phyloP scores from a whole-genome alignment of 2,329 filamentous ascomycete species.

The Paraconiothyrium sp. region DNA sequence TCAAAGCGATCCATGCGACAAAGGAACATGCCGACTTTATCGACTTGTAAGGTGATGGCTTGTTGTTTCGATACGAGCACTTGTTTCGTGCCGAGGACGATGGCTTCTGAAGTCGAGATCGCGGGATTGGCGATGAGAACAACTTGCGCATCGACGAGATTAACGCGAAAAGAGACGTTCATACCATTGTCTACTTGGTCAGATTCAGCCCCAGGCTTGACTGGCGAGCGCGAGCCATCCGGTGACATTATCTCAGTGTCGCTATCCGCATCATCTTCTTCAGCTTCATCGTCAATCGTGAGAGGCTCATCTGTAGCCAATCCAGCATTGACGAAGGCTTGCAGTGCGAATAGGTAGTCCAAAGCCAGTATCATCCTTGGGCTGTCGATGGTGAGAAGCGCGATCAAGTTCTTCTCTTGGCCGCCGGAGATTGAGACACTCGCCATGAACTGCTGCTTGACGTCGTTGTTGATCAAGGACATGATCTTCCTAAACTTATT shows the following conservation, averaged over 20 bases:
- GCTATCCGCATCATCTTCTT: slow-evolving; percentile 60
- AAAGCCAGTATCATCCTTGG: slow-evolving; percentile 93
- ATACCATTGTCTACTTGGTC: slow-evolving; percentile 61
- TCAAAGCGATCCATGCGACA: slow-evolving; percentile 99
- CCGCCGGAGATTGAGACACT: slow-evolving; percentile 92
- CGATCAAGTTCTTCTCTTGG: slow-evolving; percentile 81
- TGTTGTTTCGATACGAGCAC: slow-evolving; percentile 93
- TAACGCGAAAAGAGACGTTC: slow-evolving; percentile 86
- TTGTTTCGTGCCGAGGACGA: slow-evolving; percentile 94
- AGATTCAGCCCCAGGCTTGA: slow-evolving; percentile 27
- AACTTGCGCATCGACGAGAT: slow-evolving; percentile 94
- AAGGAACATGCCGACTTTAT: slow-evolving; percentile 95
- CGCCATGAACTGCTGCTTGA: slow-evolving; percentile 96
- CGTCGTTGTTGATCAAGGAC: slow-evolving; percentile 93
- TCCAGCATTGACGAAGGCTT: slow-evolving; percentile 80
- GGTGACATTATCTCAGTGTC: slow-evolving; percentile 48
- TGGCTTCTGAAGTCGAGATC: slow-evolving; percentile 89
- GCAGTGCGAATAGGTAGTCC: slow-evolving; percentile 92
- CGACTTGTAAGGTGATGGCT: slow-evolving; percentile 90
- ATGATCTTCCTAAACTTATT: slow-evolving; percentile 99
- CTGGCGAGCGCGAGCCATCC: slow-evolving; percentile 36
- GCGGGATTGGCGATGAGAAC: slow-evolving; percentile 96
- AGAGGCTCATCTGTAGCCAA: slow-evolving; percentile 65
- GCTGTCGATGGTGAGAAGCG: slow-evolving; percentile 92
- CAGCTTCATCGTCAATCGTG: slow-evolving; percentile 67